Base-by-base conservation (phyloP, 768 basidiomycete species). In the Candolleomyces aberdarensis region DNA sequence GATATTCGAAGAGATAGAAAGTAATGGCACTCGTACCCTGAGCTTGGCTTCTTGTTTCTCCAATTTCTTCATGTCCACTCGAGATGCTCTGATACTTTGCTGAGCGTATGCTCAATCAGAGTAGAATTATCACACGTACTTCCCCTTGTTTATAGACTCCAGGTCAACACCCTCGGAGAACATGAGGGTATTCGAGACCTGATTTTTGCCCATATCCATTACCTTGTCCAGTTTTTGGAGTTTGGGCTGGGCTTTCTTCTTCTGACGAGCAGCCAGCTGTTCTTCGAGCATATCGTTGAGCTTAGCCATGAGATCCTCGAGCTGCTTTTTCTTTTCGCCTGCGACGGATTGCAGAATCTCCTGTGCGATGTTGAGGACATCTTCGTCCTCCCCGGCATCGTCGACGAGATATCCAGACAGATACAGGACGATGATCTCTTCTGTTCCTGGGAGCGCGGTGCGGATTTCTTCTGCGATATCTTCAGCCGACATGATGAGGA, bases 41-140 rank as follows among this genome's bases (percentile, higher is more conserved):
- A 98, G 85, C 73, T 99, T 99, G 1, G 94, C 94, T 74, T 99
- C 97, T 67, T 94, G 92, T 74, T 97, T 96, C 76, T 96, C 94
- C 9, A 97, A 85, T 69, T 96, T 96, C 75, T 95, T 96, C 62
- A 97, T 84, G 76, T 97, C 94, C 51, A 97, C 94, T 31, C 90
- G 87, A 41, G 92, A 93, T 39, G 91, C 92, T 75, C 94, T 72
- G 29, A 61, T 43, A 59, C 32, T 48, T 54, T 41, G 55, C 55
- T 14, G 47, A 53, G 58, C 64, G 40, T 44, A 62, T 60, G 69
- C 55, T 66, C 62, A 62, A 62, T 58, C 55, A 57, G 36, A n/a
- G 57, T 56, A 49, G 19, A 56, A 41, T 49, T 29, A 46, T 63
- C 49, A 20, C 13, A 77, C 73, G 71, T 78, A 93, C 91, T 95